Conservation (phyloP, 148 eudicot genomes). For the Rhododendron kiyosumense region DNA sequence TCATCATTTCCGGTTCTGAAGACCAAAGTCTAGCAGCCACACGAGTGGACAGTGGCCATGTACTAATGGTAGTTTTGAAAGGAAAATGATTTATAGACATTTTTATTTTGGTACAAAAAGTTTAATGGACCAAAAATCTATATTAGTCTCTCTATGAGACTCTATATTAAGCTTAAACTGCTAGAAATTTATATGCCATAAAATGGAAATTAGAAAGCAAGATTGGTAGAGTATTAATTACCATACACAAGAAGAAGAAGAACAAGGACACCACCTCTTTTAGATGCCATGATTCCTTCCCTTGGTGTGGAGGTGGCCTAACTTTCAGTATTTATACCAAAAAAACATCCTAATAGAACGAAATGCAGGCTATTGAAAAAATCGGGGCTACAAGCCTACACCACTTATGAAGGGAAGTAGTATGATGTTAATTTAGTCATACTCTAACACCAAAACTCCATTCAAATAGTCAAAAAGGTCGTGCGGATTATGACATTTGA, state of each 20-base stretch:
- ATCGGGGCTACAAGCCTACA: neutral
- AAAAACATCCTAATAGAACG: neutral
- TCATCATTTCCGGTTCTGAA: no score
- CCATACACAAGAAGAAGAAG: slow-evolving; percentile 6
- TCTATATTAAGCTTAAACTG: neutral
- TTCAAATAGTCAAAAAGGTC: no score
- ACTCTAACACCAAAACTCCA: no score
- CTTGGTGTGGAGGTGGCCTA: neutral
- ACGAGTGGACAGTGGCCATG: neutral
- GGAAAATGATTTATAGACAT: neutral
- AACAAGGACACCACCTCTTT: slow-evolving; percentile 8
- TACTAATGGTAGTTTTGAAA: neutral
- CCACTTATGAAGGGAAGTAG: neutral
- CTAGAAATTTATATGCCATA: neutral
- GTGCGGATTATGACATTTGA: no score
- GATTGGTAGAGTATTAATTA: neutral
- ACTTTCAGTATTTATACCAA: neutral
- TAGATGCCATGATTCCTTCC: slow-evolving; percentile 4
- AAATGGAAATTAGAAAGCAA: neutral
- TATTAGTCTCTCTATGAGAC: no score
- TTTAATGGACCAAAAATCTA: no score
- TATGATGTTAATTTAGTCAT: neutral
- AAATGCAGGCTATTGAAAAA: neutral
- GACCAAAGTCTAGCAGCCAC: no score
- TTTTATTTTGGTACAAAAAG: neutral